Conservation (phyloP, 2,329 filamentous ascomycete genomes). For the Botrytis byssoidea region DNA sequence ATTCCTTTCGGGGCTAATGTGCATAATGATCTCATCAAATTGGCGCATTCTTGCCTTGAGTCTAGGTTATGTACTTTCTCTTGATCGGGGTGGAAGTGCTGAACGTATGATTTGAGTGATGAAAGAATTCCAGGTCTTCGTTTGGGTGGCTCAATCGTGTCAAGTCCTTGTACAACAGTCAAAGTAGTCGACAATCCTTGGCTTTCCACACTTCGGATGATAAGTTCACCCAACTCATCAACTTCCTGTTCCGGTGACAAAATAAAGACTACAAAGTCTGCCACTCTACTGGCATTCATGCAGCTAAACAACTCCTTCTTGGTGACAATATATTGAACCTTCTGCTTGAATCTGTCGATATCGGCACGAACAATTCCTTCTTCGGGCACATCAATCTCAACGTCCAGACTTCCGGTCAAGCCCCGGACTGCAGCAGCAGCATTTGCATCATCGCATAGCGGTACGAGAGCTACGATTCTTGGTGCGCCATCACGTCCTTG, state of each 20-base stretch:
- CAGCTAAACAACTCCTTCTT: constrained; percentile 72
- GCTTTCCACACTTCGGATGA: constrained; percentile 83
- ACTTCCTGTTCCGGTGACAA: constrained; percentile 81
- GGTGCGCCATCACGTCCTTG: constrained; percentile 83
- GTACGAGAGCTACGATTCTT: constrained; percentile 82
- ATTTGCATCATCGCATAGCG: constrained; percentile 73
- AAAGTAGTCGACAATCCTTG: constrained; percentile 94
- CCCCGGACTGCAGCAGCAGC: constrained; percentile 63
- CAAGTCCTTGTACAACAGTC: constrained; percentile 76
- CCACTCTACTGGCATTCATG: constrained; percentile 80
- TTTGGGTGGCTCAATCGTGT: constrained; percentile 76
- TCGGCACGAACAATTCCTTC: constrained; percentile 61
- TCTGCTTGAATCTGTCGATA: constrained; percentile 93
- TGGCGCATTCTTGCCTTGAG: constrained; percentile 84
- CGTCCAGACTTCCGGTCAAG: constrained; percentile 77
- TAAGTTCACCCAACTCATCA: constrained; percentile 78
- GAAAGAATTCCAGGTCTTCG: constrained; percentile 71
- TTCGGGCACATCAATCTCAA: constrained; percentile 62
- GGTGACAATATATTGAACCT: constrained; percentile 77
- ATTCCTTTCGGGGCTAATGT: constrained; percentile 90
- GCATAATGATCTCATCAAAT: constrained; percentile 86
- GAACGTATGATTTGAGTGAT: constrained; percentile 89
- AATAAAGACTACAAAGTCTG: constrained; percentile 87
- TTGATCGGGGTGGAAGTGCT: constrained; percentile 88
- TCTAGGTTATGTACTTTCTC: constrained; percentile 90